phyloP scores from a whole-genome alignment of 1,284 basidiomycete species.

The Ustilago crameri region DNA sequence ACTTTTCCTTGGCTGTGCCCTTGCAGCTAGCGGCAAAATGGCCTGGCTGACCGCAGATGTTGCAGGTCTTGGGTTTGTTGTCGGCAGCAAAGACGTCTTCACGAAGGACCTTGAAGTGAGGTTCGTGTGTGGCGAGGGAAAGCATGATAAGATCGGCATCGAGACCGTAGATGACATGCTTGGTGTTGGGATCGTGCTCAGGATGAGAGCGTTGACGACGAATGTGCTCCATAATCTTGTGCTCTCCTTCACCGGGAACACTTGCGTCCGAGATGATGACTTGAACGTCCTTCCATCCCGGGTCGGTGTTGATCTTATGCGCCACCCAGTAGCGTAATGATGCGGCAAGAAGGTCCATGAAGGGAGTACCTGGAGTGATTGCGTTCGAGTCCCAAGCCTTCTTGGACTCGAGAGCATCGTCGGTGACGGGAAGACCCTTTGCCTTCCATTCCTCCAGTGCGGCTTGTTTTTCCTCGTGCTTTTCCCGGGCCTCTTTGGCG shows the following conservation, averaged over 20 bases:
- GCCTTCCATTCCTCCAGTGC: conserved; percentile 87
- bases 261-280: conserved; percentile 97
- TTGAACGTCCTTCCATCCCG: conserved; percentile 85
- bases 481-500: conserved; percentile 92
- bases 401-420: conserved; percentile 80
- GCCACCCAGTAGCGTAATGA: conserved; percentile 96
- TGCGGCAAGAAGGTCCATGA: conserved; percentile 91
- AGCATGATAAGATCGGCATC: conserved; percentile 99
- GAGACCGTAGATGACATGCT: conserved; percentile 96
- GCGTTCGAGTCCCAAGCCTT: conserved; percentile 97
- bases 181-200: conserved; percentile 92
- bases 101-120: conserved; percentile 93
- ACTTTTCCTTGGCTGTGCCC: conserved; percentile 63
- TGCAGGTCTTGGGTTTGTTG: conserved; percentile 75
- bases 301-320: conserved; percentile 91
- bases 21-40: conserved; percentile 94
- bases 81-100: conserved; percentile 94
- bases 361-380: conserved; percentile 96
- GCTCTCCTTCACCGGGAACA: conserved; percentile 98
- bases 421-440: conserved; percentile 85
- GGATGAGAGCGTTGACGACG: conserved; percentile 86
- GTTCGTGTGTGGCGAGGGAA: conserved; percentile 96
- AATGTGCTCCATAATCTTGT: conserved; percentile 99
- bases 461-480: conserved; percentile 84
- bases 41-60: conserved; percentile 90